A percentile compares a stretch with the other conserved stretches of the same genome.
phyloP scores from a whole-genome alignment of 1,139 yeast genomes.

The Pichia sp. region DNA sequence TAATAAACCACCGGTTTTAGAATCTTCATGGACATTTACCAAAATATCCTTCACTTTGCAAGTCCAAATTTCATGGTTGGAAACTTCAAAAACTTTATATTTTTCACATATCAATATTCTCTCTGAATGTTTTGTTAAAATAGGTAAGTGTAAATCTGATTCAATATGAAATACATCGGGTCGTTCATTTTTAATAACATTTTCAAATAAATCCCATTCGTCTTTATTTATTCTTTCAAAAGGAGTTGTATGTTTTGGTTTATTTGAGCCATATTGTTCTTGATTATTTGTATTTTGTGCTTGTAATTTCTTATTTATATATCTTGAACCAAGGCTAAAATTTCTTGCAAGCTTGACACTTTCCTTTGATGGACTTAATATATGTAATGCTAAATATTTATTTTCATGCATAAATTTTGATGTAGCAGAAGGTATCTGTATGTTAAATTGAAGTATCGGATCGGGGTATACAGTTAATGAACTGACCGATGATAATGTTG shows the following conservation, averaged over 20 bases:
- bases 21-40: constrained; percentile 24
- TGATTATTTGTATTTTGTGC: background rate
- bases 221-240: constrained; percentile 34
- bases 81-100: constrained; percentile 48
- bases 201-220: constrained; percentile 30
- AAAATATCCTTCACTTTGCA: constrained; percentile 56
- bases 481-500: constrained; percentile 76
- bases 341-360: constrained; percentile 50
- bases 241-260: constrained; percentile 32
- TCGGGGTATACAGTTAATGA: constrained; percentile 69
- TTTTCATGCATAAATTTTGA: constrained; percentile 54
- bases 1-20: constrained; percentile 52
- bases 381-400: constrained; percentile 62
- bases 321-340: constrained; percentile 53
- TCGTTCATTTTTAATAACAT: constrained; percentile 10
- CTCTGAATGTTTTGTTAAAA: constrained; percentile 49
- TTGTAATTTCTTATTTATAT: constrained; percentile 17
- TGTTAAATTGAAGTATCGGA: constrained; percentile 73
- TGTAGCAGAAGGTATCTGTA: constrained; percentile 78
- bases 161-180: constrained; percentile 8
- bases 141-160: constrained; percentile 42
- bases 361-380: constrained; percentile 51
- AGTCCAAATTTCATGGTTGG: constrained; percentile 86
- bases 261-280: background rate
- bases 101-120: constrained; percentile 60